Evolutionary conservation across 371 early-diverging fungal species (phyloP).

Genomic region (Nematocida sp.): DNA sequence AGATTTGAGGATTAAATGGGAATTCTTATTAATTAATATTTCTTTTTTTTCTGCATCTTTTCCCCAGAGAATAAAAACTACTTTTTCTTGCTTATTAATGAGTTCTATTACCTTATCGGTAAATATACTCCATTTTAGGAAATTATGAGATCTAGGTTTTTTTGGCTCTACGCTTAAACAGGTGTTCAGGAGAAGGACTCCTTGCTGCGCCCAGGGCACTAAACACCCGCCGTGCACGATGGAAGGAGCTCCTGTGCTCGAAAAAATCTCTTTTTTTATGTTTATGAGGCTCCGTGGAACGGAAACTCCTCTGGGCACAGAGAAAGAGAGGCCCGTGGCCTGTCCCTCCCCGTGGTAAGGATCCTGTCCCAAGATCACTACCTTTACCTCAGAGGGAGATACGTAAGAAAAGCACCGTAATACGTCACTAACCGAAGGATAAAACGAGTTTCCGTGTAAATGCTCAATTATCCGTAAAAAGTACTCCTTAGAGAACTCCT

Average conservation of each 20-base stretch:
- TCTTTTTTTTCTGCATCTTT: constrained; percentile 74
- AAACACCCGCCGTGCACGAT: constrained; percentile 69
- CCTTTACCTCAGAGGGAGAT: constrained; percentile 57
- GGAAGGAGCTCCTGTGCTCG: constrained; percentile 68
- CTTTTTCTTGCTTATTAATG: constrained; percentile 70
- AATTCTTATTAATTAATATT: constrained; percentile 62
- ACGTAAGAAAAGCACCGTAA: constrained; percentile 59
- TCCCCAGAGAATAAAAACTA: constrained; percentile 97
- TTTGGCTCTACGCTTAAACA: constrained; percentile 79
- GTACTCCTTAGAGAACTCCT: constrained; percentile 63
- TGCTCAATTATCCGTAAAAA: constrained; percentile 44
- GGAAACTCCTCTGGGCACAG: constrained; percentile 72
- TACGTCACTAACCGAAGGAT: constrained; percentile 55
- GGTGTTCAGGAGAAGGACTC: constrained; percentile 87
- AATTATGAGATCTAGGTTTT: constrained; percentile 78
- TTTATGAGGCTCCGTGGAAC: constrained; percentile 82
- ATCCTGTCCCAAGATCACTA: constrained; percentile 70
- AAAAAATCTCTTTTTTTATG: constrained; percentile 77
- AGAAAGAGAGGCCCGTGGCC: constrained; percentile 75
- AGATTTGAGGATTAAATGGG: constrained; percentile 77
- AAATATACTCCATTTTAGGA: constrained; percentile 79
- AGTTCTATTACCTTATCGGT: constrained; percentile 77
- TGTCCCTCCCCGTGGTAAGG: constrained; percentile 86
- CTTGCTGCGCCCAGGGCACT: constrained; percentile 77
- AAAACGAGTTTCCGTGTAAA: constrained; percentile 54